Base-by-base conservation (phyloP, 192 early-diverging fungal genomes). In the Ramicandelaber brevisporus region DNA sequence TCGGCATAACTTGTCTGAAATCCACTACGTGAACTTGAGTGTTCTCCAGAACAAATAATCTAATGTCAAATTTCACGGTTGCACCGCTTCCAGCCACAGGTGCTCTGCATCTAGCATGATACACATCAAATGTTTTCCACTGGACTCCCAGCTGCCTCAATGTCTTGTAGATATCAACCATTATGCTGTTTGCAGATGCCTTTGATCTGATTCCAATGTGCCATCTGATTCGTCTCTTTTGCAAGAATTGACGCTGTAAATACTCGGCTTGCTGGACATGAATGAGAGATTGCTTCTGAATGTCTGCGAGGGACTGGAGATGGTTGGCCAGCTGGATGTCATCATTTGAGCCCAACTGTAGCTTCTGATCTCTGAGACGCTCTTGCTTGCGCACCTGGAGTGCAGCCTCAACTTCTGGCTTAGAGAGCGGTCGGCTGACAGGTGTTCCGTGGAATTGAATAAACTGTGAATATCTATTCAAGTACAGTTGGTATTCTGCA, bases 141-240 rank as follows among this genome's bases (percentile, higher is more conserved):
- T 68, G 64, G 72, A 98, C 90, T 10, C 66, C 63, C 21, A 84
- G 56, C 48, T 80, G 87, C 32, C 72, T 68, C 30, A 98, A 52
- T 0, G 89, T 83, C 8, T 75, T 65, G 53, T 84, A 98, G 6
- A 98, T 86, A 43, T 98, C 93, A 4, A 78, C 59, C 93, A 98
- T 95, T 10, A 98, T 85, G 43, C 95, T 89, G 20, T 63, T 60
- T 0, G 93, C 87, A 14, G 80, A 75, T 37, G 72, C 77, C 33
- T 76, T 63, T 13, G 78, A 83, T 29, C 93, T 68, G 37, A 98
- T 96, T 12, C 93, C 93, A 63, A 92, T 93, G 53, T 98, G 89
- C 93, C 93, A 98, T 47, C 76, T 78, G 3, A 80, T 70, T 26
- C 79, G 53, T 10, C 49, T 52, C 11, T 11, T 25, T 25, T 8